Evolutionary conservation across 192 early-diverging fungal genomes (phyloP), one percentile per base, ranked within the genome.

Genomic region (Coemansia sp.): DNA sequence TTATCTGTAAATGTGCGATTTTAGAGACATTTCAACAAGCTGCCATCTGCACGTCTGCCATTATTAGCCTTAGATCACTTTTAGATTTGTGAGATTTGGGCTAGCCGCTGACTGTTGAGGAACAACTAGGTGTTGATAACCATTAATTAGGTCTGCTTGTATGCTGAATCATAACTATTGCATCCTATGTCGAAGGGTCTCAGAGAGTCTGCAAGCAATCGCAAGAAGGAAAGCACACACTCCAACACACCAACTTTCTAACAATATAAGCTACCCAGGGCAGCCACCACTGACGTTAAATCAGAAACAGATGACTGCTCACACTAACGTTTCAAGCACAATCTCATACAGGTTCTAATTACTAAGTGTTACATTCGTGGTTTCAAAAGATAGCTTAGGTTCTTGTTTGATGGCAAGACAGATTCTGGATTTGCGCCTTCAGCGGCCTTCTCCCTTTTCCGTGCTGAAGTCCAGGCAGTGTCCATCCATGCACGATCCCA

Each of bases 401-500:
- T 80, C 62, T 54, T 80, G 60, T 51, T 61, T 18, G 77, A 62
- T n/a, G 77, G 77, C 34, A 57, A 48, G 24, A 74, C 68, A 2
- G 59, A 63, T 28, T 74, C 72, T 10, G 65, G 18, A 22, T 59
- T 60, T 49, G 62, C 52, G 31, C 21, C 48, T 48, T 67, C 52
- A 2, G 56, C 28, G 2, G 54, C 56, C 34, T 58, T 59, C 10
- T 68, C 65, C 19, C 55, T 64, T 34, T 68, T 65, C 23, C 62
- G 68, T 7, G 72, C 65, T 24, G 68, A 64, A 18, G 58, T 56
- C 78, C 78, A 81, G 16, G 78, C 59, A 0, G 78, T 81, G 50
- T 64, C 69, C 78, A 81, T 80, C 77, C 77, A 80, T 2, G 77
- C 77, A 5, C 77, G 67, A 28, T 80, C 72, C 77, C 77, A 80